A percentile compares a stretch with the other conserved stretches of the same genome.
Conservation (phyloP, 2,329 filamentous ascomycete genomes). For the Diplodia intermedia region DNA sequence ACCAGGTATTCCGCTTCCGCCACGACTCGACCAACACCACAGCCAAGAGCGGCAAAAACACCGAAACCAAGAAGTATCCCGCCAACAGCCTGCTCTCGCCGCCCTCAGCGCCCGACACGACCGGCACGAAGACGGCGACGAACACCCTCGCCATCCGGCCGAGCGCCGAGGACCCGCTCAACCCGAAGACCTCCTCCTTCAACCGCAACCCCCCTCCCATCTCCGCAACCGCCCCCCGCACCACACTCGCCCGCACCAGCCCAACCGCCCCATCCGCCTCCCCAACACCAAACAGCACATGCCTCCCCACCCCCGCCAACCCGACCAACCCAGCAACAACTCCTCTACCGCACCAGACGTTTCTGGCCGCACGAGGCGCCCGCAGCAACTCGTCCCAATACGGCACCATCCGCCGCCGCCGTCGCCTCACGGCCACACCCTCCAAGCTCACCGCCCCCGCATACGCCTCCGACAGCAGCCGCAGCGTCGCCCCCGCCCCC, state of each 20-base stretch:
- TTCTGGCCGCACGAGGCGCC: too few relatives aligned
- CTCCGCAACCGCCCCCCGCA: background rate
- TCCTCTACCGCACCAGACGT: too few relatives aligned
- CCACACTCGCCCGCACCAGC: background rate
- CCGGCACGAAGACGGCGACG: background rate
- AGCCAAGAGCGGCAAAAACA: background rate
- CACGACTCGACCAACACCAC: conserved; percentile 4
- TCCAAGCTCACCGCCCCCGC: conserved; percentile 1
- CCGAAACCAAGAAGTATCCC: background rate
- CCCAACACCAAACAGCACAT: background rate
- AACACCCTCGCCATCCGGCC: background rate
- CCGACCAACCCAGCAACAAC: too few relatives aligned
- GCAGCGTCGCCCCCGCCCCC: background rate
- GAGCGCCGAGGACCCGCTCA: background rate
- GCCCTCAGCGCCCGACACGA: background rate
- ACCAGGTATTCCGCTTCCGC: conserved; percentile 13
- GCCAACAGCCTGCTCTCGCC: background rate
- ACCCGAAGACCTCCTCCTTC: background rate
- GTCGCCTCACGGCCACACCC: background rate
- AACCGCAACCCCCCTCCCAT: background rate
- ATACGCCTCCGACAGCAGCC: conserved; percentile 5
- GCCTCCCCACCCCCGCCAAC: background rate
- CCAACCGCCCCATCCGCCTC: background rate
- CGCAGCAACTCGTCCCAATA: conserved; percentile 15
- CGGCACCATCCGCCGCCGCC: background rate